A percentile compares a stretch with the other conserved stretches of the same genome.
These are phyloP conservation scores for Viola odorata DNA, from an alignment of 345 rosid species.

Conservation along the genomic window DNA sequence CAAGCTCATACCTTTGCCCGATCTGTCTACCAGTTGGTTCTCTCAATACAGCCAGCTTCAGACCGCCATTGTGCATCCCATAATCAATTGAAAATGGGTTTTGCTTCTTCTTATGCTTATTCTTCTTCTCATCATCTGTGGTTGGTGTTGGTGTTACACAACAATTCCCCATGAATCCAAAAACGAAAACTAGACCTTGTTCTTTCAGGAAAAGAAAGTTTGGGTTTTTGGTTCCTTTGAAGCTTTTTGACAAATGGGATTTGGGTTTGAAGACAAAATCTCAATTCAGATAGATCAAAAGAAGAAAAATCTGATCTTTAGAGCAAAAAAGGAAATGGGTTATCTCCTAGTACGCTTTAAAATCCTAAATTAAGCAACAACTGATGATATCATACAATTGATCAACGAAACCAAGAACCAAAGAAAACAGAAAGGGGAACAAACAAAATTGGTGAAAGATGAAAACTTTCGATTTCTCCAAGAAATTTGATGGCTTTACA, in stretches of 20 bases:
- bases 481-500: not conserved
- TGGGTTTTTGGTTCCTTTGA: not conserved
- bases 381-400: slow-evolving; percentile 2
- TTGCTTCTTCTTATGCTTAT: slow-evolving; percentile 14
- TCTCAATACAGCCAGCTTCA: slow-evolving; percentile 16
- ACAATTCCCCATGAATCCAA: slow-evolving; percentile 26
- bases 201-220: not conserved
- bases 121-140: slow-evolving; percentile 9
- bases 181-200: not conserved
- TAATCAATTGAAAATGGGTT: slow-evolving; percentile 19
- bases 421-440: not conserved
- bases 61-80: slow-evolving; percentile 10
- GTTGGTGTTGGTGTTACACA: slow-evolving; percentile 21
- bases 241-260: slow-evolving; percentile 5
- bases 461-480: slow-evolving; percentile 3
- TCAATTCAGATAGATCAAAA: slow-evolving; percentile 1
- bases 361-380: slow-evolving; percentile 6
- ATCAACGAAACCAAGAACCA: not conserved
- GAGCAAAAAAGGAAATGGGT: slow-evolving; percentile 11
- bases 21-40: slow-evolving; percentile 22
- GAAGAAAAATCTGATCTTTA: not conserved
- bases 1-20: slow-evolving; percentile 28
- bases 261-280: slow-evolving; percentile 9
- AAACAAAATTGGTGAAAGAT: not conserved
- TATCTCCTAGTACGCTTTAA: not conserved